phyloP scores from a whole-genome alignment of 2,329 filamentous ascomycete genomes.

The Penicillium hesseltinei region DNA sequence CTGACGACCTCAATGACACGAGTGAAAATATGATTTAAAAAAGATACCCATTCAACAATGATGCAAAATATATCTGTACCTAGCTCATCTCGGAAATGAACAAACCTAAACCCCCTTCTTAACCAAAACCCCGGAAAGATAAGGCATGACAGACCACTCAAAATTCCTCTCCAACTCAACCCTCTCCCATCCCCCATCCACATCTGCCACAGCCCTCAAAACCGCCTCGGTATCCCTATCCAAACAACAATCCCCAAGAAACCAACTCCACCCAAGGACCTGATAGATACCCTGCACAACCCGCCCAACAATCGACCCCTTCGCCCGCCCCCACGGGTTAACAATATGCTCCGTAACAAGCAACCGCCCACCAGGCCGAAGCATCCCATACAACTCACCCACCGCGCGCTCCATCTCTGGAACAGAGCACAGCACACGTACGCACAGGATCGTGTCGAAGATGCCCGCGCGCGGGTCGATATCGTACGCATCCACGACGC shows the following conservation, averaged over 20 bases:
- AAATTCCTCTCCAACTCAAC: slow-evolving; percentile 47
- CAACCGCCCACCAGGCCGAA: slow-evolving; percentile 56
- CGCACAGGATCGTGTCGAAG: slow-evolving; percentile 56
- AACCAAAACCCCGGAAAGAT: slow-evolving; percentile 43
- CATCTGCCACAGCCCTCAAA: slow-evolving; percentile 43
- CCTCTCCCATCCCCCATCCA: slow-evolving; percentile 49
- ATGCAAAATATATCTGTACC: neutral
- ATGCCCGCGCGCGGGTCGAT: slow-evolving; percentile 34
- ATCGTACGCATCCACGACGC: slow-evolving; percentile 33
- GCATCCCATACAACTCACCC: slow-evolving; percentile 48
- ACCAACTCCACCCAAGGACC: slow-evolving; percentile 51
- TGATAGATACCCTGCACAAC: slow-evolving; percentile 49
- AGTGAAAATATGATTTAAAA: slow-evolving; percentile 1
- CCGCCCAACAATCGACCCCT: slow-evolving; percentile 47
- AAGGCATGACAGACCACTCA: slow-evolving; percentile 39
- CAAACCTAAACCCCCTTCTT: slow-evolving; percentile 31
- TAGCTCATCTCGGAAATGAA: neutral
- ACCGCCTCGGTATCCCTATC: slow-evolving; percentile 49
- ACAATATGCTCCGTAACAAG: slow-evolving; percentile 57
- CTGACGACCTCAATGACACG: neutral
- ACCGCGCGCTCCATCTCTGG: slow-evolving; percentile 48
- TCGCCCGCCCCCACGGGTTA: slow-evolving; percentile 50
- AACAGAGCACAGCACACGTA: slow-evolving; percentile 57
- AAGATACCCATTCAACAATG: slow-evolving; percentile 19
- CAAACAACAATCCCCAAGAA: slow-evolving; percentile 53